Conservation (phyloP, 1,284 basidiomycete species). For the Cutaneotrichosporon dermatis region DNA sequence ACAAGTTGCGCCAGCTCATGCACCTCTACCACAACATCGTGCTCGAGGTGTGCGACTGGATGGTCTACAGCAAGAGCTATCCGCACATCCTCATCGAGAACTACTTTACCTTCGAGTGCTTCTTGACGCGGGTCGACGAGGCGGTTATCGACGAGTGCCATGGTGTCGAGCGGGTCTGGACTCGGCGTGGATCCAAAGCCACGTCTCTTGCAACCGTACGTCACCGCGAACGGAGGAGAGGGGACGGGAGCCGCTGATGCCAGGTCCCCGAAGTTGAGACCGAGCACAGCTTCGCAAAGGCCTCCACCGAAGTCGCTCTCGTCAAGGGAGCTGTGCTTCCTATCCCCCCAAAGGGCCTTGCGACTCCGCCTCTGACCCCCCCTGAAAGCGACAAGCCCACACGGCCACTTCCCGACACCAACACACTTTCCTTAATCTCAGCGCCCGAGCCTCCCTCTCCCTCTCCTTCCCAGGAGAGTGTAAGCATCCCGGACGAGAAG, state of each 20-base stretch:
- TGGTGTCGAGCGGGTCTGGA: slow-evolving; percentile 1
- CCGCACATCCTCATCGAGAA: slow-evolving; percentile 11
- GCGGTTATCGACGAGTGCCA: slow-evolving; percentile 14
- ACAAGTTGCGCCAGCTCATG: slow-evolving; percentile 7
- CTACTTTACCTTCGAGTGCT: slow-evolving; percentile 2
- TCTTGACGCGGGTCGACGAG: slow-evolving; percentile 3
- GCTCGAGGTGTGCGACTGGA: slow-evolving; percentile 15
- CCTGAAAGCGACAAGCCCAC: slow-evolving; percentile 3
- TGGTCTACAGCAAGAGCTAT: slow-evolving; percentile 11
- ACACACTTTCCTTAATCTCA: neutral
- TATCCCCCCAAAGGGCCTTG: neutral
- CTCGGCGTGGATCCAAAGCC: neutral
- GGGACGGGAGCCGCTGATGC: neutral
- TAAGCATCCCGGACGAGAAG: no score
- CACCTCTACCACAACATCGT: slow-evolving; percentile 15
- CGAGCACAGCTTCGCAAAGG: neutral
- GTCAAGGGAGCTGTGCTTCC: no score
- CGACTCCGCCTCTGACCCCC: slow-evolving; percentile 4
- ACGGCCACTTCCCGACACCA: neutral
- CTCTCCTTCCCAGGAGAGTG: no score
- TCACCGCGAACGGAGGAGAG: no score
- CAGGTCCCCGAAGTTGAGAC: neutral
- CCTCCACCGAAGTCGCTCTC: neutral
- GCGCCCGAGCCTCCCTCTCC: no score
- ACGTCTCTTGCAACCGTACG: neutral